Evolutionary conservation across 345 rosid species (phyloP), one percentile per base, ranked within the genome.

Genomic region (Boechera stricta): DNA sequence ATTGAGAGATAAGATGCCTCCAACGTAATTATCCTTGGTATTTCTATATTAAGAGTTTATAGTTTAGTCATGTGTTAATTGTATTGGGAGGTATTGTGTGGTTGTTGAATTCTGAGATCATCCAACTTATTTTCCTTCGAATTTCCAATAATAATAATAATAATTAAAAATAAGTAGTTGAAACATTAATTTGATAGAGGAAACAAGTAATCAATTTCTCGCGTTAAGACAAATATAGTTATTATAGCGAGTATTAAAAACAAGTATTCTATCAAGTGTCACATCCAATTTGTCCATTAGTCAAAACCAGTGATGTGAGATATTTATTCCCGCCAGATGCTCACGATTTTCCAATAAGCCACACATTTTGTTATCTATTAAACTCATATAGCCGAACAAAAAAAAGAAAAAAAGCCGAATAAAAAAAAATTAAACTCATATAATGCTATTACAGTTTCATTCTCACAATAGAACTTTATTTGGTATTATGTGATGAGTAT

Each of bases 241-340:
- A 54, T 58, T 7, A 33, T 5, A 33, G 21, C 11, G 26, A n/a
- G 11, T 15, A 15, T 5, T 9, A 35, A 38, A 18, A 10, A 10
- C 3, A 5, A 2, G 16, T 16, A 10, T 36, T 2, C n/a, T 61
- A 36, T 1, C 39, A 21, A 44, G 48, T 61, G 48, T 39, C 49
- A 11, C 49, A 10, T 61, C 66, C 3, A 61, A 61, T 21, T 39
- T 61, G 33, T 39, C 66, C 48, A 39, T 39, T 61, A 39, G 49
- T 39, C 33, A 61, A 38, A 39, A 61, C 32, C 16, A 1, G 10
- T 21, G 49, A 39, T 61, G 32, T 38, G 32, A 38, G 32, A 61
- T 61, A 61, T 61, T 61, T 61, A 38, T 38, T 38, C 66, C 12
- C 10, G 47, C 65, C 21, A 18, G 41, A 18, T 60, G 13, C 15